Conservation (phyloP, 495 filamentous ascomycete genomes). For the Penicillium waksmanii region DNA sequence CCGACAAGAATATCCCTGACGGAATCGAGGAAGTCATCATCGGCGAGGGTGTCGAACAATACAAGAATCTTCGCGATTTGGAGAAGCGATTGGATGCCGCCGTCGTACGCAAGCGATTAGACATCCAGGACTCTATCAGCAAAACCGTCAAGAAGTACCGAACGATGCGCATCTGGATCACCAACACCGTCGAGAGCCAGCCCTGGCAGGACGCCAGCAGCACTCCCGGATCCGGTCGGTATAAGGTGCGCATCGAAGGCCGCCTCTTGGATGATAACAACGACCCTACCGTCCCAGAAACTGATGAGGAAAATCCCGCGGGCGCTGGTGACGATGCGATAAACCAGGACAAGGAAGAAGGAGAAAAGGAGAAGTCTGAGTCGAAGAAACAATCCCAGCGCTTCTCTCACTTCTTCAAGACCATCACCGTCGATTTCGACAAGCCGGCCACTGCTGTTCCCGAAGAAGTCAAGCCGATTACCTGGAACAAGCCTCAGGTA, state of each 20-base stretch:
- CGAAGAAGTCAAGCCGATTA: constrained; percentile 63
- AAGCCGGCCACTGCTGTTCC: constrained; percentile 50
- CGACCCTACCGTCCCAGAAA: constrained; percentile 46
- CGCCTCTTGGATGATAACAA: constrained; percentile 79
- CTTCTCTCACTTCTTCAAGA: constrained; percentile 96
- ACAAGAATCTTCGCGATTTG: constrained; percentile 79
- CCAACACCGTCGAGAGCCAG: constrained; percentile 93
- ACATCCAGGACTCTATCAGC: constrained; percentile 83
- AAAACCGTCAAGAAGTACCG: constrained; percentile 79
- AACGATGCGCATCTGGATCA: constrained; percentile 91
- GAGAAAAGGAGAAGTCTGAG: constrained; percentile 42
- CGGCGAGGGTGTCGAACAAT: constrained; percentile 80
- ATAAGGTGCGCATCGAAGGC: constrained; percentile 91
- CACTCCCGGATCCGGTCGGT: constrained; percentile 60
- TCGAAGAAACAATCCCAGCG: constrained; percentile 54
- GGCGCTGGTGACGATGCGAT: constrained; percentile 49
- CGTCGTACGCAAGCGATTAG: constrained; percentile 92
- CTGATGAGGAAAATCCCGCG: constrained; percentile 48
- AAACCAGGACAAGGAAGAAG: constrained; percentile 58
- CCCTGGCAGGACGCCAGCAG: constrained; percentile 72
- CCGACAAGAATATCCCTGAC: constrained; percentile 92
- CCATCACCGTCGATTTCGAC: constrained; percentile 86
- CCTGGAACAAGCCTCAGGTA: constrained; percentile 73
- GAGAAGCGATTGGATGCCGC: constrained; percentile 90
- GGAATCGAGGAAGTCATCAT: constrained; percentile 79